Base-by-base conservation (phyloP, 768 basidiomycete species). In the Daedaleopsis nitida region DNA sequence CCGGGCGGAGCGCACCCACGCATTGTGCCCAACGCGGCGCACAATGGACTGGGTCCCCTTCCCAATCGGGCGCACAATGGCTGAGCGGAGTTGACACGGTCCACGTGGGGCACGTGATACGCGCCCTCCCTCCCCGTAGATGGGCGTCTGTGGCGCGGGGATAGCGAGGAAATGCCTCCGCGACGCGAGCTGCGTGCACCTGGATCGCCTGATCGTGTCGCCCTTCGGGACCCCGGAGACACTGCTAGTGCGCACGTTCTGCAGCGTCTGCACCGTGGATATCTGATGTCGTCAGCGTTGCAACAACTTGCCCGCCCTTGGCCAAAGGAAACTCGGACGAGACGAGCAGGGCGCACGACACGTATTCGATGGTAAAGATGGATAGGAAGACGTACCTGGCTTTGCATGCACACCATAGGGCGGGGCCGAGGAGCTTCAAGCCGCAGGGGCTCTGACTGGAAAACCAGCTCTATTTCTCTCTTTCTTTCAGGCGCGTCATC, bases 81-180 rank as follows among this genome's bases (percentile, higher is more conserved):
- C 16, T 24, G 43, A 38, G 57, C 58, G 58, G 62, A 59, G 62
- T 59, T 59, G 62, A 59, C 62, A 64, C 62, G 62, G 62, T 64
- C 62, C 62, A 64, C 62, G 62, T 64, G 62, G 62, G 19, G 55
- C 62, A 59, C 62, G 62, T 64, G 58, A 54, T 35, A 49, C 37
- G 32, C 52, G 57, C 14, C 23, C 48, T 7, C 48, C 16, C 21
- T 19, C 55, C 4, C 24, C 16, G 7, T 6, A 23, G 19, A 37
- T 16, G 32, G 5, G 27, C 44, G 43, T 45, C 48, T 45, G 14
- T n/a, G 44, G 27, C 27, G 27, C 44, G 44, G 44, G 44, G 16
- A 45, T 49, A 21, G 52, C 16, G 54, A 37, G 37, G 37, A 57
- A 43, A 13, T 53, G 55, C 56, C 24, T 62, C 60, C 56, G 56